Conservation (phyloP, 805 yeast species). For the Candida palmyrensis region DNA sequence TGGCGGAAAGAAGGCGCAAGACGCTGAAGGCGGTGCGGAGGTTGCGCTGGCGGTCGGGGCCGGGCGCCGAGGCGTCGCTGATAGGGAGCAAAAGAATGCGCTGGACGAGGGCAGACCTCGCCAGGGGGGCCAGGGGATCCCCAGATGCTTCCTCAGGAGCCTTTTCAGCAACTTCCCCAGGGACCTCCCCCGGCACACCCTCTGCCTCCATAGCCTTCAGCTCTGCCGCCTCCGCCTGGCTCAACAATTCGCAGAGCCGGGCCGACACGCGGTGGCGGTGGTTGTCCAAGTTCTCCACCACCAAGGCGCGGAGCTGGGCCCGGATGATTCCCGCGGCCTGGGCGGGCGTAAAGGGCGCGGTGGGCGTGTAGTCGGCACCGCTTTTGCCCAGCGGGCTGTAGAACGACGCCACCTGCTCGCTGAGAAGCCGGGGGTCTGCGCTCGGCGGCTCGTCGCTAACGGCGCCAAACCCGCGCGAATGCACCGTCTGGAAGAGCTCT, state of each 20-base stretch:
- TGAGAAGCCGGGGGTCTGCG: not conserved
- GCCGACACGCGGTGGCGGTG: not conserved
- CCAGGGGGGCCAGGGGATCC: not conserved
- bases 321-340: not conserved
- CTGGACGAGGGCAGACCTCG: not conserved
- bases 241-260: slow-evolving; percentile 14
- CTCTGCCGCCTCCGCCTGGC: too few relatives aligned
- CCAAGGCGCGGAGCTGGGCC: not conserved
- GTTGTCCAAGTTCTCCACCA: slow-evolving; percentile 1
- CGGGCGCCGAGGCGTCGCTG: slow-evolving; percentile 7
- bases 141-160: too few relatives aligned
- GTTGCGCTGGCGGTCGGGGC: slow-evolving; percentile 5
- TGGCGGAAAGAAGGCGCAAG: slow-evolving; percentile 32
- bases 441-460: not conserved
- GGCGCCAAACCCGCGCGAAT: slow-evolving; percentile 49
- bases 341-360: not conserved
- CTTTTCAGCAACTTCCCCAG: too few relatives aligned
- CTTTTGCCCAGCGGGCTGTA: not conserved
- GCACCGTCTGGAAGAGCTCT: slow-evolving; percentile 48
- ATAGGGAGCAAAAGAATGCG: slow-evolving; percentile 13
- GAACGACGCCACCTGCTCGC: not conserved
- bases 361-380: not conserved
- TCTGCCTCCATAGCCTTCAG: too few relatives aligned
- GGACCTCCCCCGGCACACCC: too few relatives aligned
- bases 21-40: slow-evolving; percentile 39